A percentile compares a stretch with the other conserved stretches of the same genome.
Evolutionary conservation across 2,329 filamentous ascomycete genomes (phyloP).

Genomic region (Colletotrichum costaricense): DNA sequence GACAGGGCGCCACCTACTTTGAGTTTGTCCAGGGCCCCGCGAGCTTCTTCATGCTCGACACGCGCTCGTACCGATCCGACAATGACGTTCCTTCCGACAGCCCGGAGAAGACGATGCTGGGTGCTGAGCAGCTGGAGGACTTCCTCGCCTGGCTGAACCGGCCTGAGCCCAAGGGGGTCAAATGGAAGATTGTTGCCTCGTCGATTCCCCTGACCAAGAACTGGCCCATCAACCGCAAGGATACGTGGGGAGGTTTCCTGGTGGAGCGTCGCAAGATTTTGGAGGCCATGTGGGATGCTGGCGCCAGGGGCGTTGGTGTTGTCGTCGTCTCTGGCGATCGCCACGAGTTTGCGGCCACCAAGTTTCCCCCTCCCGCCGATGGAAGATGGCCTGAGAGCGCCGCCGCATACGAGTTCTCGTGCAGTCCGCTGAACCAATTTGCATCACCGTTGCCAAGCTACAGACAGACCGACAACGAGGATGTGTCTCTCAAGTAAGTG

Average conservation of each 20-base stretch:
- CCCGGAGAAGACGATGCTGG: constrained; percentile 87
- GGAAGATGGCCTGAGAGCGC: constrained; percentile 72
- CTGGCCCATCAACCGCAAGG: constrained; percentile 87
- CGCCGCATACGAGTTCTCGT: constrained; percentile 90
- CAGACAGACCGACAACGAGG: constrained; percentile 81
- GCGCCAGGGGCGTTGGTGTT: constrained; percentile 80
- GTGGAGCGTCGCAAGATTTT: constrained; percentile 82
- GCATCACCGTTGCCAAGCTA: constrained; percentile 90
- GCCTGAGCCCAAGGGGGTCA: constrained; percentile 79
- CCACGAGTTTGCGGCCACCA: constrained; percentile 96
- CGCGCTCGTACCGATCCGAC: constrained; percentile 84
- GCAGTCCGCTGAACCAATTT: constrained; percentile 92
- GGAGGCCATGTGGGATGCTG: constrained; percentile 91
- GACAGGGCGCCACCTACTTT: constrained; percentile 81
- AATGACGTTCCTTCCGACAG: constrained; percentile 70
- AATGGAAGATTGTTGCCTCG: constrained; percentile 93
- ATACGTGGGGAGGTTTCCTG: constrained; percentile 96
- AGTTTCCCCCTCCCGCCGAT: constrained; percentile 71
- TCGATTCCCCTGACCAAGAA: constrained; percentile 98
- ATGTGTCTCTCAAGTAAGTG: constrained; percentile 85
- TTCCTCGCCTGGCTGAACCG: constrained; percentile 81
- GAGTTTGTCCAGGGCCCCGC: constrained; percentile 90
- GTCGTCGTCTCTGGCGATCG: constrained; percentile 89
- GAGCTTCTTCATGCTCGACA: constrained; percentile 95
- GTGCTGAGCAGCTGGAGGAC: constrained; percentile 80